phyloP scores from a whole-genome alignment of 2,329 filamentous ascomycete species.

The Gyromitra esculenta region DNA sequence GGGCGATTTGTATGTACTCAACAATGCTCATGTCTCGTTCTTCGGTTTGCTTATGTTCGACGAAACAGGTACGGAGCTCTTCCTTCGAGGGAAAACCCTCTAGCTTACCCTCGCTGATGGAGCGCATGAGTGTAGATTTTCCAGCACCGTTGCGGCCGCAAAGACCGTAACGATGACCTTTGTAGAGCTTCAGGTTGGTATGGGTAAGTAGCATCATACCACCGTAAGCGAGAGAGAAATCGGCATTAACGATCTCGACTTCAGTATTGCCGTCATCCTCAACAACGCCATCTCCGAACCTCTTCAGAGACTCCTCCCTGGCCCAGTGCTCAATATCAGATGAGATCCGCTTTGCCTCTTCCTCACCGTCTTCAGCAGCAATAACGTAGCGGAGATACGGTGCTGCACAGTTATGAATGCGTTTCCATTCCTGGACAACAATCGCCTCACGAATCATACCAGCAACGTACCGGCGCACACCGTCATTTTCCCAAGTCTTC shows the following conservation, averaged over 20 bases:
- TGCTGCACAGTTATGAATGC: constrained; percentile 74
- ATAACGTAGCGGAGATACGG: constrained; percentile 81
- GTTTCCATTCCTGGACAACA: constrained; percentile 79
- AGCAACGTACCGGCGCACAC: constrained; percentile 76
- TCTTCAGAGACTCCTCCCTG: constrained; percentile 47
- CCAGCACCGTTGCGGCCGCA: constrained; percentile 97
- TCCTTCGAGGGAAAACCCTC: constrained; percentile 96
- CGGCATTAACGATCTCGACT: constrained; percentile 94
- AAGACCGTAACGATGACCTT: constrained; percentile 96
- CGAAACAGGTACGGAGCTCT: constrained; percentile 93
- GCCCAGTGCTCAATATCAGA: constrained; percentile 73
- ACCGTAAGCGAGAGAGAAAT: constrained; percentile 96
- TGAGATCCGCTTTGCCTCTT: constrained; percentile 71
- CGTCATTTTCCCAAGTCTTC: constrained; percentile 52
- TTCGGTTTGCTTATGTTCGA: constrained; percentile 98
- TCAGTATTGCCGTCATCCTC: constrained; percentile 91
- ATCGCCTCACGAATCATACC: constrained; percentile 88
- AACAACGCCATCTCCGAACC: constrained; percentile 74
- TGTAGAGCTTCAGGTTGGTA: constrained; percentile 91
- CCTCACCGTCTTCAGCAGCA: constrained; percentile 64
- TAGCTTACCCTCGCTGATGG: constrained; percentile 92
- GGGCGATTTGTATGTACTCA: constrained; percentile 87
- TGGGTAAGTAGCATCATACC: constrained; percentile 97
- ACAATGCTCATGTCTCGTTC: constrained; percentile 96
- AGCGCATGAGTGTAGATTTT: constrained; percentile 99